Conservation (phyloP, 257 asterid genomes). For the Capsicum pubescens region DNA sequence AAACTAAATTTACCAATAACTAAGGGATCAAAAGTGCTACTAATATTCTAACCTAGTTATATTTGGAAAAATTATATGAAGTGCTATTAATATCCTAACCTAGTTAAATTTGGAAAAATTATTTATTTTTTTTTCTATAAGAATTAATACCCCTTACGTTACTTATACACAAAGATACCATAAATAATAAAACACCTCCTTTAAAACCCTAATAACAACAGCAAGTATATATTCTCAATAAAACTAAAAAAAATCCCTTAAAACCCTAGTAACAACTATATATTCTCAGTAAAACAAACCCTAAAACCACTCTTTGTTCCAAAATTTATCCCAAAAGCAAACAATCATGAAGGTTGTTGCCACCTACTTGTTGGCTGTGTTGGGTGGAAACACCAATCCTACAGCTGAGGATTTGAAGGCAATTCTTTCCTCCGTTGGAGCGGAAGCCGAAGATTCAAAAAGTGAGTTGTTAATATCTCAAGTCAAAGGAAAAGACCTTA, state of each 20-base stretch:
- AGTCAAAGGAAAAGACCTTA: constrained; percentile 38
- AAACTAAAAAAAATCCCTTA: background rate
- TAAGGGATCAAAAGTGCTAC: background rate
- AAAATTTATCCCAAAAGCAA: background rate
- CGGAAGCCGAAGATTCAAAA: constrained; percentile 36
- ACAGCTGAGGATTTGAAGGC: constrained; percentile 32
- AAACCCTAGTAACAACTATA: background rate
- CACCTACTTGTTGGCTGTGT: constrained; percentile 35
- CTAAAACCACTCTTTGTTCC: background rate
- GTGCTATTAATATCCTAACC: background rate
- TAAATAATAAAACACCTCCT: background rate
- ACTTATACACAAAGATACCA: background rate
- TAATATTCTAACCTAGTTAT: background rate
- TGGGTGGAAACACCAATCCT: constrained; percentile 34
- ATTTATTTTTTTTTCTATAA: background rate
- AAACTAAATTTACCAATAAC: background rate
- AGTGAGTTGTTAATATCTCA: constrained; percentile 37
- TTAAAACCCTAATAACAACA: background rate
- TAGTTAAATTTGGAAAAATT: background rate
- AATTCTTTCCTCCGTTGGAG: constrained; percentile 37
- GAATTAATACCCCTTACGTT: background rate
- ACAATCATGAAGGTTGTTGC: constrained; percentile 32
- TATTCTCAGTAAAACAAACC: constrained; percentile 2
- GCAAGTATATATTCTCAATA: background rate
- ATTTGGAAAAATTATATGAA: background rate